Conservation (phyloP, 2,329 filamentous ascomycete genomes). For the Macrophomina pseudophaseolina region DNA sequence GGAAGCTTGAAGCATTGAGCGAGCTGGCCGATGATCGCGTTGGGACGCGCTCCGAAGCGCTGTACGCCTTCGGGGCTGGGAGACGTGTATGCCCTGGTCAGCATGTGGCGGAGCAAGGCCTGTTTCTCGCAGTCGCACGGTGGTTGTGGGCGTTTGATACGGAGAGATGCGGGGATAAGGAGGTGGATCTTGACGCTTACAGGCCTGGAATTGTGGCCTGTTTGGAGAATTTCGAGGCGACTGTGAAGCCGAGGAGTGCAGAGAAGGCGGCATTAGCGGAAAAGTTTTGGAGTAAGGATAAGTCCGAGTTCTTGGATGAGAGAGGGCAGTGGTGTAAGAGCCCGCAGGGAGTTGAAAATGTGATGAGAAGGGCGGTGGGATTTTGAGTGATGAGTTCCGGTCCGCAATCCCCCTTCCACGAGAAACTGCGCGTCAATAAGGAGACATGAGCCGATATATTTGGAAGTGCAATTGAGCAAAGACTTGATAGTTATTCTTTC, state of each 20-base stretch:
- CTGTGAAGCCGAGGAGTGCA: conserved; percentile 30
- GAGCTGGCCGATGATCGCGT: conserved; percentile 30
- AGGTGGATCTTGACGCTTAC: not conserved
- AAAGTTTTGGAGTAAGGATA: conserved; percentile 32
- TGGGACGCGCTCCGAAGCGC: conserved; percentile 35
- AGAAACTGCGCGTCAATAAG: too few species aligned
- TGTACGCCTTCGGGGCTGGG: conserved; percentile 42
- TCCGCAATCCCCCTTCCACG: too few species aligned
- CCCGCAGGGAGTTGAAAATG: conserved; percentile 30
- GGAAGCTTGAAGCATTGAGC: conserved; percentile 31
- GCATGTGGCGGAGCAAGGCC: conserved; percentile 24
- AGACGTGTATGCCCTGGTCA: conserved; percentile 12
- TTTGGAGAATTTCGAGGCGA: conserved; percentile 31
- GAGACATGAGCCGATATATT: too few species aligned
- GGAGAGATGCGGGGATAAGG: not conserved
- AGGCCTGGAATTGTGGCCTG: conserved; percentile 30
- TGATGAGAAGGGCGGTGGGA: conserved; percentile 2
- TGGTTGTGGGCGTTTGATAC: conserved; percentile 28
- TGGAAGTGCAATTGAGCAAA: too few species aligned
- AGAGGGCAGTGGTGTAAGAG: conserved; percentile 32
- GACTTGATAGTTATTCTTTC: too few species aligned
- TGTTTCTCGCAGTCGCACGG: conserved; percentile 21
- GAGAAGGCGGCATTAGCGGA: conserved; percentile 22
- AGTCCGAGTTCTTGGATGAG: conserved; percentile 23
- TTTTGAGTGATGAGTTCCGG: not conserved